These are phyloP conservation scores for Alternaria gansuensis DNA, from an alignment of 2,329 filamentous ascomycete species.

Conservation along the genomic window DNA sequence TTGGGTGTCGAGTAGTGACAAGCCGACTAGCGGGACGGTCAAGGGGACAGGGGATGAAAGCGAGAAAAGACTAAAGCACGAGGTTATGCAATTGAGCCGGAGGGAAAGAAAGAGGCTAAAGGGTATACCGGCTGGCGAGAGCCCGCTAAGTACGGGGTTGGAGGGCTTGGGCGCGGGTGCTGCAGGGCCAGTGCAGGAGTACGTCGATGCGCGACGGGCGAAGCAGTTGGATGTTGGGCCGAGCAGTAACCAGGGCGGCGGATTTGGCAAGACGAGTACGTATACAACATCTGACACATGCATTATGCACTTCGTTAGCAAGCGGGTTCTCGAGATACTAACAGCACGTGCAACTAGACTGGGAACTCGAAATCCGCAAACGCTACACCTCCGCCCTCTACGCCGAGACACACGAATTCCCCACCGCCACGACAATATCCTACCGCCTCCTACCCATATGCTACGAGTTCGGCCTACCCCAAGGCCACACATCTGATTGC, in stretches of 20 bases:
- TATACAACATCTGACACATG: conserved; percentile 19
- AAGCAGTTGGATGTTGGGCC: conserved; percentile 69
- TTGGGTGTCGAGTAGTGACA: conserved; percentile 76
- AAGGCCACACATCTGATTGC: conserved; percentile 62
- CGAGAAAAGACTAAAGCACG: conserved; percentile 69
- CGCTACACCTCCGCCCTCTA: conserved; percentile 70
- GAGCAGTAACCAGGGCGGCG: conserved; percentile 71
- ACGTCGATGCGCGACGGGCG: conserved; percentile 51
- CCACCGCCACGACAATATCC: conserved; percentile 65
- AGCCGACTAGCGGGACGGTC: conserved; percentile 74
- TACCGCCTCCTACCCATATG: conserved; percentile 71
- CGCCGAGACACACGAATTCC: conserved; percentile 70
- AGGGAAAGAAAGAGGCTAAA: conserved; percentile 68
- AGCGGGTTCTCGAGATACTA: conserved; percentile 10
- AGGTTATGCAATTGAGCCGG: conserved; percentile 69
- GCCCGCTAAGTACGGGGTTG: conserved; percentile 12
- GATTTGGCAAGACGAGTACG: conserved; percentile 81
- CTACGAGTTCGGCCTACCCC: conserved; percentile 69
- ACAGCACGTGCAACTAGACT: conserved; percentile 53
- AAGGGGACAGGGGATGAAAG: conserved; percentile 68
- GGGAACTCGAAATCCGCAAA: conserved; percentile 72
- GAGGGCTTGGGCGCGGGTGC: conserved; percentile 25
- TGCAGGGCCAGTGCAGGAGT: conserved; percentile 40
- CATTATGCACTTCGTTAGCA: neutral
- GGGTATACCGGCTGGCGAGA: conserved; percentile 58